Evolutionary conservation across 2,329 filamentous ascomycete genomes (phyloP).

Genomic region (Neopestalotiopsis rosae): DNA sequence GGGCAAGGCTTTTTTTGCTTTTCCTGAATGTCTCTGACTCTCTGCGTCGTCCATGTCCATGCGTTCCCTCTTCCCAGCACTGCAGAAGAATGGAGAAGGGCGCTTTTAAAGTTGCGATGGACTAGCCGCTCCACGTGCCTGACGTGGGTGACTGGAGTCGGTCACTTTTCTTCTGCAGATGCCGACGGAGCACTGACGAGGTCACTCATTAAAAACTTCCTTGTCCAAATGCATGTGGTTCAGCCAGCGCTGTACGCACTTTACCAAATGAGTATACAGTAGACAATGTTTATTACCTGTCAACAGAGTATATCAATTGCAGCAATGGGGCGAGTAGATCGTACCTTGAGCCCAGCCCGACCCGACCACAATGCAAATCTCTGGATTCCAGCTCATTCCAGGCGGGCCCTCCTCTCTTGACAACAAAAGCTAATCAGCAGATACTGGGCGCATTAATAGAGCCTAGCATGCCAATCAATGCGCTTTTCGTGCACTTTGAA

Average conservation of each 20-base stretch:
- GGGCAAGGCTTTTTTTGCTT: not conserved
- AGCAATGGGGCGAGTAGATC: too few species aligned
- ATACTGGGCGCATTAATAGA: not conserved
- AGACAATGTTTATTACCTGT: too few species aligned
- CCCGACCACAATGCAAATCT: too few species aligned
- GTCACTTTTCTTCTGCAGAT: not conserved
- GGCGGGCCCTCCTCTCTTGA: not conserved
- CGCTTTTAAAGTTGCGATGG: conserved; percentile 7
- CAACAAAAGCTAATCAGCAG: not conserved
- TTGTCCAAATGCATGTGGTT: too few species aligned
- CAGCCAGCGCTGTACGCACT: too few species aligned
- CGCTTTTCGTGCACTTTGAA: not conserved
- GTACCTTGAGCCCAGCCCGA: too few species aligned
- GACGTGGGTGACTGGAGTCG: conserved; percentile 5
- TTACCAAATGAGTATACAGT: too few species aligned
- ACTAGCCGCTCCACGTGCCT: conserved; percentile 15
- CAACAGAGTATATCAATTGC: too few species aligned
- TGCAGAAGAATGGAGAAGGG: not conserved
- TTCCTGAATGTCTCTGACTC: not conserved
- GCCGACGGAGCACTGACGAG: not conserved
- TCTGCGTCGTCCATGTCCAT: not conserved
- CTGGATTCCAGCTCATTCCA: not conserved
- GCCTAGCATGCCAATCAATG: not conserved
- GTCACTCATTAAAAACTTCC: too few species aligned
- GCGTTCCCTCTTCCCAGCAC: not conserved